Evolutionary conservation across 805 yeast species (phyloP).

Genomic region (Yarrowia bubula): DNA sequence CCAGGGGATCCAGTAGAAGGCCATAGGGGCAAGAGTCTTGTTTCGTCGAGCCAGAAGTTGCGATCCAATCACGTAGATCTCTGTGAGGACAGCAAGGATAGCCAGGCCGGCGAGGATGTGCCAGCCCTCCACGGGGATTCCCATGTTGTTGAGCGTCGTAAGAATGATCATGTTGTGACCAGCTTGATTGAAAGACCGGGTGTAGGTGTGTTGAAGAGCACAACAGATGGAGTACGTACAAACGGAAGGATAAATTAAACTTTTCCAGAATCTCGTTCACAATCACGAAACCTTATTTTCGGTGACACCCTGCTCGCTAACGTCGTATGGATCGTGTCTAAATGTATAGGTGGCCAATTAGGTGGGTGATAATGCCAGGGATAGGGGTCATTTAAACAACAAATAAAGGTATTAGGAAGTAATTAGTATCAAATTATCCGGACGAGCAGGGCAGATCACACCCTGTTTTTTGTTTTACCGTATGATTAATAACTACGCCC

Average conservation of each 20-base stretch:
- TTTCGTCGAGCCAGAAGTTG: conserved; percentile 23
- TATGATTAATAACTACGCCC: no score
- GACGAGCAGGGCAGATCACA: not conserved
- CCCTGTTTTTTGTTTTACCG: not conserved
- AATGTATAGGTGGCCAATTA: not conserved
- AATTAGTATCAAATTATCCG: not conserved
- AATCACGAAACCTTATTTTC: conserved; percentile 9
- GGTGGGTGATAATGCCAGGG: not conserved
- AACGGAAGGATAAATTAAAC: conserved; percentile 6
- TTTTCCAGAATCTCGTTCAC: not conserved
- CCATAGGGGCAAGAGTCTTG: conserved; percentile 79
- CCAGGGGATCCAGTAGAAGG: conserved; percentile 93
- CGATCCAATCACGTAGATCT: conserved; percentile 16
- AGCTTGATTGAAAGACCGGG: not conserved
- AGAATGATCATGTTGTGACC: conserved; percentile 23
- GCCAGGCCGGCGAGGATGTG: conserved; percentile 20
- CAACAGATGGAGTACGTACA: not conserved
- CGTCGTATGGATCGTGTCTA: conserved; percentile 12
- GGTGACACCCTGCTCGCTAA: not conserved
- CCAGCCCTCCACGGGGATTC: conserved; percentile 25
- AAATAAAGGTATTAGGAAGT: not conserved
- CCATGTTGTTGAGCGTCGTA: conserved; percentile 16
- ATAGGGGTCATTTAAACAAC: not conserved
- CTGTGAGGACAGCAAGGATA: conserved; percentile 8
- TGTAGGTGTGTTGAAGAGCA: conserved; percentile 6